Base-by-base conservation (phyloP, 2,329 filamentous ascomycete genomes). In the Penicillium olsonii region DNA sequence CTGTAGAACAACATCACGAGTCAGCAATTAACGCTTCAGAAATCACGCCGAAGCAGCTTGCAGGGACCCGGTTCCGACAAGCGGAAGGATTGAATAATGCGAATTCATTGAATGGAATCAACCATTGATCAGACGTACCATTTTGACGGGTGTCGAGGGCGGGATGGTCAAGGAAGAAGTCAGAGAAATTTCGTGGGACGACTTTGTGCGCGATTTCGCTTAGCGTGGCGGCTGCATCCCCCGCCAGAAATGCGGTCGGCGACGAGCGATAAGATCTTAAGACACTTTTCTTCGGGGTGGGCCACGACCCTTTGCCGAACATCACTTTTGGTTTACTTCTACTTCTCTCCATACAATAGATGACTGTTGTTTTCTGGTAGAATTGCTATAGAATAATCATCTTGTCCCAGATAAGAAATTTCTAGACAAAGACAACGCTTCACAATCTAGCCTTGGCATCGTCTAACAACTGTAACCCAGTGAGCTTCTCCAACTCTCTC, bases 11-110 rank as follows among this genome's bases (percentile, higher is more conserved):
- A 75, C 77, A 77, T 80, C 82, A 77, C 86, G 89, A 96, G 90
- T 96, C 92, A 96, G 92, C 92, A 96, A 96, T 96, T 96, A 85
- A 85, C 92, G 91, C 92, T 96, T 96, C 92, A 96, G 92, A 79
- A 65, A 76, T 78, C 77, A 55, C 63, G 88, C 89, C 92, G 92
- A 96, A 96, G 91, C 91, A 95, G 90, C 90, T 96, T 96, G 92
- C 90, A 84, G 81, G 80, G 89, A 94, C 88, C 88, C 87, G 68
- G 62, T 53, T 58, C 55, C 56, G 52, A 42, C 53, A 27, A n/a
- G 41, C 53, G 56, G 59, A 46, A 48, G 48, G 50, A 53, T 46
- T 38, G 43, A 48, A 54, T 40, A 45, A 54, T 44, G 45, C 50
- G 50, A 48, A 51, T 47, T 42, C 37, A 46, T 44, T 45, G 45